Evolutionary conservation across 352 stramenopile genomes (phyloP), one percentile per base, ranked within the genome.

Genomic region (Globisporangium emineosum): DNA sequence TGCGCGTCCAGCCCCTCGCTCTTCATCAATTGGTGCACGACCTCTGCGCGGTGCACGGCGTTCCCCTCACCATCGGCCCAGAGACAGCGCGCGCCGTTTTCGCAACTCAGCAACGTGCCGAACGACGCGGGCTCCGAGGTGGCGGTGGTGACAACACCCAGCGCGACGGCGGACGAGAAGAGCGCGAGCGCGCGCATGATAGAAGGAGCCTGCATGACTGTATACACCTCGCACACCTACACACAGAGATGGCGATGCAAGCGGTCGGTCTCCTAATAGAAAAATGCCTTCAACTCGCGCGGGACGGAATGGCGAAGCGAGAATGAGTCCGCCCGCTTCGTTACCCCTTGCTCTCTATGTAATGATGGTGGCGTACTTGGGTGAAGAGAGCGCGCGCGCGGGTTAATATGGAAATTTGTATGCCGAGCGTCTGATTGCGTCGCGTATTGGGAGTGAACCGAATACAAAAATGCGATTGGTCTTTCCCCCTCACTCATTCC

Each of bases 21-120:
- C 33, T 63, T 59, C 64, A 93, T 69, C 54, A 91, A 75, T 60
- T 90, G 77, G n/a, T 69, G 78, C 70, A 88, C 78, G 65, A 93
- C 79, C 33, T 69, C 72, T 35, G 73, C 62, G 29, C 73, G 60
- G 1, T 49, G 9, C 47, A 90, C 73, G 9, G 70, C 62, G 12
- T 69, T 32, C 27, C 82, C 79, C 8, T 75, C 50, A 2, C 57
- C 68, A 57, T 76, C 82, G n/a, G 73, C 70, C 82, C 84, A 93
- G 49, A 86, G 67, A 60, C 84, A 93, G 1, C 67, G 68, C 17
- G 51, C 49, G 32, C 62, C 63, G 19, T 19, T 32, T 3, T 59
- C 67, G 64, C 84, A 93, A 13, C 62, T 55, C 23, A 87, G 33
- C 42, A 93, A 60, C 29, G 84, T 90, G 42, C 84, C 84, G 63